phyloP scores from a whole-genome alignment of 2,329 filamentous ascomycete genomes.

The Exophiala aquamarina region DNA sequence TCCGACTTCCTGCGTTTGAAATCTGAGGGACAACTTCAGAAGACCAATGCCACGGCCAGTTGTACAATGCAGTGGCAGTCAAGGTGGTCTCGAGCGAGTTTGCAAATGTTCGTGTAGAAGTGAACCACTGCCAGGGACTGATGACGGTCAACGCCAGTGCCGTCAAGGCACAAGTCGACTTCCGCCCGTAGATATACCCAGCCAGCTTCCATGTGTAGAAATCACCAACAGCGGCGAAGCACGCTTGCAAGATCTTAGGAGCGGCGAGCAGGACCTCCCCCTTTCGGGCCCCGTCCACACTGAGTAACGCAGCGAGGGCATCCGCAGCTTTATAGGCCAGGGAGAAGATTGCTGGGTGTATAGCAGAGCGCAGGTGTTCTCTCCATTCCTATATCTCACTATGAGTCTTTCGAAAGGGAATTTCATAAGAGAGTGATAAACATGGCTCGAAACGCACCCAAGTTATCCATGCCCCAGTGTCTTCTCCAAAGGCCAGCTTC shows the following conservation, averaged over 20 bases:
- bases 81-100: slow-evolving; percentile 92
- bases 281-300: slow-evolving; percentile 54
- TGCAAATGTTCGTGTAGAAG: slow-evolving; percentile 87
- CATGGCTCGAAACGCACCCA: slow-evolving; percentile 66
- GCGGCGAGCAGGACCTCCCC: slow-evolving; percentile 68
- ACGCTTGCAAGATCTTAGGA: slow-evolving; percentile 74
- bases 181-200: slow-evolving; percentile 67
- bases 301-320: slow-evolving; percentile 55
- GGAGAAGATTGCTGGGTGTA: slow-evolving; percentile 88
- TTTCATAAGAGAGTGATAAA: slow-evolving; percentile 4
- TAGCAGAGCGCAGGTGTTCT: slow-evolving; percentile 79
- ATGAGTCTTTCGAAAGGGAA: slow-evolving; percentile 11
- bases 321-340: slow-evolving; percentile 67
- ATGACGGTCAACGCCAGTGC: slow-evolving; percentile 70
- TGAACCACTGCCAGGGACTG: slow-evolving; percentile 97
- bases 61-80: slow-evolving; percentile 73
- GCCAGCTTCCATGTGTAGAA: slow-evolving; percentile 87
- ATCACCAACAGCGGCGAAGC: slow-evolving; percentile 76
- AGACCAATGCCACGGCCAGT: slow-evolving; percentile 79
- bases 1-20: slow-evolving; percentile 1
- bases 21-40: too few species aligned
- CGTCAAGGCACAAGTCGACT: slow-evolving; percentile 64
- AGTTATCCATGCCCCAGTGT: slow-evolving; percentile 79
- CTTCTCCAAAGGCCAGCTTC: slow-evolving; percentile 75
- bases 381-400: slow-evolving; percentile 75